Evolutionary conservation across 2,329 filamentous ascomycete species (phyloP).

Genomic region (Didymella sp.): DNA sequence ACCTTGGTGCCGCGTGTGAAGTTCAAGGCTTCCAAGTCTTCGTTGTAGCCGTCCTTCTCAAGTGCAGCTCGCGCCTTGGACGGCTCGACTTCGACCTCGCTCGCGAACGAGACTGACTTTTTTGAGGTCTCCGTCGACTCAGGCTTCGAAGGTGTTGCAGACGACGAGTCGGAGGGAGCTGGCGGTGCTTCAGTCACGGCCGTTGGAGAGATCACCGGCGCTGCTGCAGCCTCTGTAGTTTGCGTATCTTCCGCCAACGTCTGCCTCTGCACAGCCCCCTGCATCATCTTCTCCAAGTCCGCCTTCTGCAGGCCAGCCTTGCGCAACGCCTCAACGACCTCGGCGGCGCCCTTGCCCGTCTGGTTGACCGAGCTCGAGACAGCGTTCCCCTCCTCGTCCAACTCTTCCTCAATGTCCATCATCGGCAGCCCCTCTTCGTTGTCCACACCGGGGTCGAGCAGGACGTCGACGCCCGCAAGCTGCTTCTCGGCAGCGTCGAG

Average conservation of each 20-base stretch:
- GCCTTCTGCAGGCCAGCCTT: constrained; percentile 71
- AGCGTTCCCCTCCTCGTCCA: constrained; percentile 90
- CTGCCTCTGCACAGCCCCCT: constrained; percentile 8
- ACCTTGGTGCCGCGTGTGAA: constrained; percentile 48
- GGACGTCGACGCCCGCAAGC: constrained; percentile 63
- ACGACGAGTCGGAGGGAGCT: neutral
- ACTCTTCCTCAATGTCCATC: constrained; percentile 88
- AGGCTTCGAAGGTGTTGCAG: neutral
- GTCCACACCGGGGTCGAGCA: constrained; percentile 65
- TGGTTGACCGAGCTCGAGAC: constrained; percentile 61
- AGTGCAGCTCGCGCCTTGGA: constrained; percentile 19
- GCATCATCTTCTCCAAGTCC: constrained; percentile 31
- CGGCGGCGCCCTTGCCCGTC: constrained; percentile 71
- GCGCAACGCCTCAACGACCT: constrained; percentile 74
- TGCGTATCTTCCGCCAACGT: neutral
- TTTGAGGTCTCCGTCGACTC: constrained; percentile 36
- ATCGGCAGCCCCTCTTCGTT: constrained; percentile 78
- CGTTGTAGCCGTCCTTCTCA: constrained; percentile 33
- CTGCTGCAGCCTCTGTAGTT: neutral
- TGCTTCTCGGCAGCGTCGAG: constrained; percentile 73
- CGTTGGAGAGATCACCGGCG: neutral
- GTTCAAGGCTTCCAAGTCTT: constrained; percentile 37
- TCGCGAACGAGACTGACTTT: constrained; percentile 69
- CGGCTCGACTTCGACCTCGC: constrained; percentile 60
- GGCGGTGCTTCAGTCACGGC: neutral